These are phyloP conservation scores for Euphorbia celastroides DNA, from an alignment of 441 rosid species.

Conservation along the genomic window DNA sequence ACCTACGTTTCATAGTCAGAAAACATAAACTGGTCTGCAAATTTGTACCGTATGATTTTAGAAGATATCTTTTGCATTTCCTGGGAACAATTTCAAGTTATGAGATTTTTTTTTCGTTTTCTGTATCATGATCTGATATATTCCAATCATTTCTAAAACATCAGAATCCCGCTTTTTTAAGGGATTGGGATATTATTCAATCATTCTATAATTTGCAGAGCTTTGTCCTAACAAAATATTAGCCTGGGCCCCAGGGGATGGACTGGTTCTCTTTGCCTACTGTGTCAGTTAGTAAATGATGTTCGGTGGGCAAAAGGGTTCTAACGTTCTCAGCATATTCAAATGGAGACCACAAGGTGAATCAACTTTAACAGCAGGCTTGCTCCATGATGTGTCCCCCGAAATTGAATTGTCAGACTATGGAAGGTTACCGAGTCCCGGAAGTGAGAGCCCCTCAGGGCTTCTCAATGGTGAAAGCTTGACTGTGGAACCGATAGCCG, in stretches of 20 bases:
- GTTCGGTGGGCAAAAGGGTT: slow-evolving; percentile 64
- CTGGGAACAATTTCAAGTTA: background rate
- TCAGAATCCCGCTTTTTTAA: background rate
- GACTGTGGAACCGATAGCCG: slow-evolving; percentile 74
- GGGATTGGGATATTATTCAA: too few species aligned
- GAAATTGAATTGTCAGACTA: slow-evolving; percentile 86
- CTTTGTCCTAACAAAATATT: slow-evolving; percentile 18
- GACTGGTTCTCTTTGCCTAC: slow-evolving; percentile 63
- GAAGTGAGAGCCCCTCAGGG: slow-evolving; percentile 94
- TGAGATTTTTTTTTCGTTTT: background rate
- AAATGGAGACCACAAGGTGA: slow-evolving; percentile 69
- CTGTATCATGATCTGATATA: background rate
- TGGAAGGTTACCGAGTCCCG: slow-evolving; percentile 87
- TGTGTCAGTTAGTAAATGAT: slow-evolving; percentile 59
- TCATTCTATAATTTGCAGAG: slow-evolving; percentile 30
- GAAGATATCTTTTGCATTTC: background rate
- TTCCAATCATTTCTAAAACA: background rate
- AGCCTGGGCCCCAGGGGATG: slow-evolving; percentile 73
- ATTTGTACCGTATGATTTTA: background rate
- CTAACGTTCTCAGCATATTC: slow-evolving; percentile 52
- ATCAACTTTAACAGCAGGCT: slow-evolving; percentile 62
- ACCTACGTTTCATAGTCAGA: background rate
- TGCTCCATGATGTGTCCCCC: slow-evolving; percentile 70
- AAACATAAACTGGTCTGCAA: background rate
- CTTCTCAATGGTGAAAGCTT: slow-evolving; percentile 92